Evolutionary conservation across 75 land plant species (phyloP).

Genomic region (Azolla pinnata): DNA sequence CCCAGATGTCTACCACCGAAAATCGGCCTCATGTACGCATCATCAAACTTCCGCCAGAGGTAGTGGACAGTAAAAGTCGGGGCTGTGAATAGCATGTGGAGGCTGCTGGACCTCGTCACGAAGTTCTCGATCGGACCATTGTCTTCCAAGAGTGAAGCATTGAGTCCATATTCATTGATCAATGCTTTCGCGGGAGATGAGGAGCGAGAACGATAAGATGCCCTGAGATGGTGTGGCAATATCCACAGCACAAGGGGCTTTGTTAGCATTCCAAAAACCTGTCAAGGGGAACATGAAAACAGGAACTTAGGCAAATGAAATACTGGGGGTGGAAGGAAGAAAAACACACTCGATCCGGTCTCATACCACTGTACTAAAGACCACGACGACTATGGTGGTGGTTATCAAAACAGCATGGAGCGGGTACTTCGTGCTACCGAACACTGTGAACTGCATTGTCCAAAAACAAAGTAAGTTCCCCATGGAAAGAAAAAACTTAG

Average conservation of each 20-base stretch:
- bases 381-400: constrained; percentile 49
- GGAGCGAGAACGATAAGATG: background rate
- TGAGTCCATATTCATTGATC: constrained; percentile 11
- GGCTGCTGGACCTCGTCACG: constrained; percentile 32
- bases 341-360: too few relatives aligned
- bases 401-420: constrained; percentile 57
- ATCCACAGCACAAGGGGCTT: constrained; percentile 43
- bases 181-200: constrained; percentile 24
- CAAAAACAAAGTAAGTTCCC: background rate
- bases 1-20: constrained; percentile 43
- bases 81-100: constrained; percentile 42
- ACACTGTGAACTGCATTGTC: constrained; percentile 40
- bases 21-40: constrained; percentile 61
- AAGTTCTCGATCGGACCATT: constrained; percentile 21
- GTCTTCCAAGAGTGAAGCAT: constrained; percentile 28
- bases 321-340: too few relatives aligned
- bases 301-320: too few relatives aligned
- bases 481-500: too few relatives aligned
- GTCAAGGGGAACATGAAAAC: background rate
- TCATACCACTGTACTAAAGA: constrained; percentile 59
- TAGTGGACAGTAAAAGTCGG: constrained; percentile 52
- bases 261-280: constrained; percentile 76
- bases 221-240: constrained; percentile 23
- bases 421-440: constrained; percentile 49
- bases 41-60: constrained; percentile 65